Conservation (phyloP, 805 yeast genomes). For the Ogataea pilisensis region DNA sequence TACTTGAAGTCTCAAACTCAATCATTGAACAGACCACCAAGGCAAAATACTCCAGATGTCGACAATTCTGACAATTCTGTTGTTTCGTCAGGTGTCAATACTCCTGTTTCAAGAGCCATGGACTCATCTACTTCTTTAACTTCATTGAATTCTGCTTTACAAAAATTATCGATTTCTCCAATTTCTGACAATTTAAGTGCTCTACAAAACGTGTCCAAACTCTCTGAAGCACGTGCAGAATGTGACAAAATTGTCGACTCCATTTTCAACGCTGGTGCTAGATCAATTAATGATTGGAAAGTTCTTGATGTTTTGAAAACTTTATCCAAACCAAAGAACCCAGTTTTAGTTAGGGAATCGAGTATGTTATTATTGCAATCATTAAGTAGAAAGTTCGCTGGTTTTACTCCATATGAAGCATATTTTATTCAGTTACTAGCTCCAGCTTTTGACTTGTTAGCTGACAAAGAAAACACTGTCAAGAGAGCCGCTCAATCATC, state of each 20-base stretch:
- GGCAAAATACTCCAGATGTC: slow-evolving; percentile 17
- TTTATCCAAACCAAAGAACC: slow-evolving; percentile 68
- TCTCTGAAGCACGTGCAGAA: slow-evolving; percentile 52
- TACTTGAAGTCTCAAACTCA: slow-evolving; percentile 43
- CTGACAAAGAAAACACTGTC: slow-evolving; percentile 86
- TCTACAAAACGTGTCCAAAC: slow-evolving; percentile 46
- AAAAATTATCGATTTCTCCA: slow-evolving; percentile 62
- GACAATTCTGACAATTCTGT: slow-evolving; percentile 22
- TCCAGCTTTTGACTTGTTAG: slow-evolving; percentile 62
- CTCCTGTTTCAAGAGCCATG: slow-evolving; percentile 25
- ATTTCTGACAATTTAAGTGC: slow-evolving; percentile 52
- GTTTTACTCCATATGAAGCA: slow-evolving; percentile 71
- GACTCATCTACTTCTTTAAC: slow-evolving; percentile 68
- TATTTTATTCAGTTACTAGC: slow-evolving; percentile 62
- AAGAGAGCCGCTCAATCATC: slow-evolving; percentile 83
- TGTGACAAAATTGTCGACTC: slow-evolving; percentile 50
- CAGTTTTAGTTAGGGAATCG: slow-evolving; percentile 73
- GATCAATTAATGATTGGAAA: slow-evolving; percentile 59
- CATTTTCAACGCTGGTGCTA: slow-evolving; percentile 42
- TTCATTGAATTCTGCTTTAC: slow-evolving; percentile 60
- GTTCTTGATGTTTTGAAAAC: slow-evolving; percentile 59
- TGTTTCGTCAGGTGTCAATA: slow-evolving; percentile 28
- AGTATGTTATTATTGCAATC: slow-evolving; percentile 58
- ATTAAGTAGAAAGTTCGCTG: slow-evolving; percentile 55
- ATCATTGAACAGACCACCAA: slow-evolving; percentile 9